Evolutionary conservation across 352 stramenopile genomes (phyloP), one percentile per base, ranked within the genome.

Genomic region (Hyaloperonospora arabidopsidis): DNA sequence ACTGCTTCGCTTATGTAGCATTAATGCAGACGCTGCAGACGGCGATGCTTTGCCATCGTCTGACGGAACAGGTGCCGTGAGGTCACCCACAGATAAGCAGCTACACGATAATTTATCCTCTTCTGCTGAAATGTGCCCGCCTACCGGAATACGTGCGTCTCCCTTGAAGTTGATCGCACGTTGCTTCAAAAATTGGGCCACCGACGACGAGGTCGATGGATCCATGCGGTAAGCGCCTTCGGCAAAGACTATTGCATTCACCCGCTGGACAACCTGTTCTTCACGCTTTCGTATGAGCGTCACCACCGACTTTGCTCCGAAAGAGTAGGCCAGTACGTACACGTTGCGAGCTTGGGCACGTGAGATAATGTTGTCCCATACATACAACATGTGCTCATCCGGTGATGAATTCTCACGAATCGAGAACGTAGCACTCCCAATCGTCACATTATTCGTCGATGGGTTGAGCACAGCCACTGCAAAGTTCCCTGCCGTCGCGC

Each of bases 121-220:
- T 35, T 69, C 73, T 19, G 48, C 53, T 0, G 67, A 56, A 19
- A 89, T 82, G 51, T 83, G 76, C 19, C 50, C 60, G 23, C 77
- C 75, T 1, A 79, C 70, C 14, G 69, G 21, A 13, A 82, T 58
- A 17, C 71, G 39, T 12, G 58, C 36, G 41, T 87, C 75, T 5
- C 72, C 76, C 60, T 84, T 88, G 54, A 87, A 90, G 45, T 90
- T 90, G 45, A 90, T 88, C 17, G 77, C 75, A 7, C 67, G 63
- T 54, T 86, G 66, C 11, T 62, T 67, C 40, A 88, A 60, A 39
- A 90, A 87, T 21, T 84, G 71, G 11, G 64, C 74, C 17, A 88
- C 72, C 29, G 69, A 63, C 1, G 75, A 70, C 21, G 74, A 77
- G 3, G 52, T 77, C 21, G 61, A 59, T 10, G 70, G 61, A 38